Percentiles rank a stretch among this genome's conserved stretches.
Evolutionary conservation across 768 basidiomycete genomes (phyloP).

Genomic region (Dioszegia crocea): DNA sequence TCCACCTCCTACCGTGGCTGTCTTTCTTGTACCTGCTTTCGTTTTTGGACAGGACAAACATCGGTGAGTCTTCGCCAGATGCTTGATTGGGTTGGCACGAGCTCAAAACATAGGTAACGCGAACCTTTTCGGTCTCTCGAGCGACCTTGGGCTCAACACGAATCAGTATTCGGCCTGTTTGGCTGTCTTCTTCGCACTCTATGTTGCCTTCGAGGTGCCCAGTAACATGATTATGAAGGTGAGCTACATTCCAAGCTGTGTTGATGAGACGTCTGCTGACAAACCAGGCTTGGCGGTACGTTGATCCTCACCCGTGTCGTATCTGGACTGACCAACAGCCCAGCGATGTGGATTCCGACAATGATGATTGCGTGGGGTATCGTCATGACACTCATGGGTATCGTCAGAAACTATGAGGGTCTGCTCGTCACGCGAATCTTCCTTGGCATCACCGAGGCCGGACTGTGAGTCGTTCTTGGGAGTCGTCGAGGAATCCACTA

Average conservation of each 20-base stretch:
- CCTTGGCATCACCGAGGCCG: conserved; percentile 34
- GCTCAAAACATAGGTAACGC: conserved; percentile 12
- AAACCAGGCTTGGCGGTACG: not conserved
- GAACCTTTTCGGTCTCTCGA: conserved; percentile 1
- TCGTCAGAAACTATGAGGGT: conserved; percentile 20
- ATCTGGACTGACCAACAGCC: conserved; percentile 54
- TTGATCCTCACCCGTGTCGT: not conserved
- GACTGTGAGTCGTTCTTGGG: conserved; percentile 64
- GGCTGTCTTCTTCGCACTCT: conserved; percentile 62
- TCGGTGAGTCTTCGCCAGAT: no score
- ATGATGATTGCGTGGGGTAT: conserved; percentile 70
- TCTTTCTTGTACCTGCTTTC: conserved; percentile 49
- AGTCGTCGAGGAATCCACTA: conserved; percentile 66
- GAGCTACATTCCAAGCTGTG: no score
- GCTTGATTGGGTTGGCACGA: no score
- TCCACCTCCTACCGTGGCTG: conserved; percentile 65
- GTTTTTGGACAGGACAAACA: conserved; percentile 1
- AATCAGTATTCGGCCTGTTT: not conserved
- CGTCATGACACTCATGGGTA: conserved; percentile 55
- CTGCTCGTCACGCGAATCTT: conserved; percentile 34
- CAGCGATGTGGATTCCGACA: conserved; percentile 70
- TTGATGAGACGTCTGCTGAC: no score
- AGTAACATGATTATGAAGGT: conserved; percentile 56
- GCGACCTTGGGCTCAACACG: not conserved
- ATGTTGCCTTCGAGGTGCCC: conserved; percentile 68